Percentiles rank a stretch among this genome's conserved stretches.
These are phyloP conservation scores for Geotrichum phurueaensis DNA, from an alignment of 1,139 yeast genomes.

Conservation along the genomic window DNA sequence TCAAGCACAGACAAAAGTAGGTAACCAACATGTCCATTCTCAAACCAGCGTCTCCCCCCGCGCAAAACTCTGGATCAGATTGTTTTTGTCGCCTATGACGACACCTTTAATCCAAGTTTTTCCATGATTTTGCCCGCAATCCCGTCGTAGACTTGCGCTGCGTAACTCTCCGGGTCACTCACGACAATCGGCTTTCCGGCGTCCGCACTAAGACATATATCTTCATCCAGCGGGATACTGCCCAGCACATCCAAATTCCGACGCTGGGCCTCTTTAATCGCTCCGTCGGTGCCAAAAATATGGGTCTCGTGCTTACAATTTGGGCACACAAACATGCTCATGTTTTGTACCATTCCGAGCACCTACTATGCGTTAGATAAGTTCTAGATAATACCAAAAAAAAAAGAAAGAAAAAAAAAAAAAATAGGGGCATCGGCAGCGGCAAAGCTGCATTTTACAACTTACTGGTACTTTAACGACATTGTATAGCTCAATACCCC, in stretches of 20 bases:
- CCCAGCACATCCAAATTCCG: slow-evolving; percentile 52
- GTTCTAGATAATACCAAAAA: slow-evolving; percentile 17
- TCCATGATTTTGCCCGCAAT: slow-evolving; percentile 9
- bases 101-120: slow-evolving; percentile 5
- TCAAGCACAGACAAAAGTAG: not conserved
- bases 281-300: slow-evolving; percentile 69
- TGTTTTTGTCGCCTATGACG: not conserved
- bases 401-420: not conserved
- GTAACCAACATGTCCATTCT: not conserved
- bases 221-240: slow-evolving; percentile 59
- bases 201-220: slow-evolving; percentile 60
- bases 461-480: slow-evolving; percentile 60
- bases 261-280: slow-evolving; percentile 49
- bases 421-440: not conserved
- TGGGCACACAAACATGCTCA: slow-evolving; percentile 75
- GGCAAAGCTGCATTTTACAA: not conserved
- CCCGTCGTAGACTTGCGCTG: slow-evolving; percentile 8
- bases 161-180: slow-evolving; percentile 36
- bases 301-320: slow-evolving; percentile 69
- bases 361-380: slow-evolving; percentile 28
- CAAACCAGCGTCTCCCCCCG: not conserved
- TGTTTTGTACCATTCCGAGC: slow-evolving; percentile 73
- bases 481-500: slow-evolving; percentile 74
- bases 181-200: slow-evolving; percentile 59
- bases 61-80: not conserved